phyloP scores from a whole-genome alignment of 2,329 filamentous ascomycete species.

The Hypomyces perniciosus region DNA sequence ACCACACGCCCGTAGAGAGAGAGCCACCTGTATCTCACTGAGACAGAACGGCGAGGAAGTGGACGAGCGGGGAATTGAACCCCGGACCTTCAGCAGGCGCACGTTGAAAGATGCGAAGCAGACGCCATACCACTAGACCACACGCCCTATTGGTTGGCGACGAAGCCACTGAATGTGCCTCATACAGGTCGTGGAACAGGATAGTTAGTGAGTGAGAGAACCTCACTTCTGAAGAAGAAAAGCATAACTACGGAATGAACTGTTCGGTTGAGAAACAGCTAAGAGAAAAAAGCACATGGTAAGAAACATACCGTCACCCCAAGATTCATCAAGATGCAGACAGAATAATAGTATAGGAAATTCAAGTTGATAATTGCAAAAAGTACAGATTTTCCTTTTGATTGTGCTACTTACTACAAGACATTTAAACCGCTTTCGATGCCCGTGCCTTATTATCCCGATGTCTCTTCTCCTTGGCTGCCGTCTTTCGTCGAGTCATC shows the following conservation, averaged over 20 bases:
- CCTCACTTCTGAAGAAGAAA: not conserved
- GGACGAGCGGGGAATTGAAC: slow-evolving; percentile 23
- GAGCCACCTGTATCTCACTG: no score
- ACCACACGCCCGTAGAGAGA: slow-evolving; percentile 17
- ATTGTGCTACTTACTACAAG: slow-evolving; percentile 3
- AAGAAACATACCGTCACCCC: not conserved
- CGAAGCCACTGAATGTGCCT: not conserved
- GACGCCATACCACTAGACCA: slow-evolving; percentile 22
- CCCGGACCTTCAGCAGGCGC: slow-evolving; percentile 20
- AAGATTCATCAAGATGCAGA: not conserved
- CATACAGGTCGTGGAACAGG: no score
- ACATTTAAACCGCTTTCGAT: slow-evolving; percentile 29
- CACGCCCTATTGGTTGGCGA: slow-evolving; percentile 14
- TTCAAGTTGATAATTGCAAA: not conserved
- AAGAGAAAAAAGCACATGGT: not conserved
- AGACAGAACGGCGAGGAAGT: slow-evolving; percentile 9
- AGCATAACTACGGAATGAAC: no score
- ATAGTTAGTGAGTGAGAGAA: not conserved
- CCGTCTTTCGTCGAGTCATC: slow-evolving; percentile 58
- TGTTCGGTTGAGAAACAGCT: not conserved
- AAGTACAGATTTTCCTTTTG: not conserved
- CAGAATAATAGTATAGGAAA: not conserved
- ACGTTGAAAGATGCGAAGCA: slow-evolving; percentile 18
- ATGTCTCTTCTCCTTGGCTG: slow-evolving; percentile 60
- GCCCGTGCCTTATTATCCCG: slow-evolving; percentile 56